Conservation (phyloP, 202 grass and related monocot genomes). For the Panicum hallii region DNA sequence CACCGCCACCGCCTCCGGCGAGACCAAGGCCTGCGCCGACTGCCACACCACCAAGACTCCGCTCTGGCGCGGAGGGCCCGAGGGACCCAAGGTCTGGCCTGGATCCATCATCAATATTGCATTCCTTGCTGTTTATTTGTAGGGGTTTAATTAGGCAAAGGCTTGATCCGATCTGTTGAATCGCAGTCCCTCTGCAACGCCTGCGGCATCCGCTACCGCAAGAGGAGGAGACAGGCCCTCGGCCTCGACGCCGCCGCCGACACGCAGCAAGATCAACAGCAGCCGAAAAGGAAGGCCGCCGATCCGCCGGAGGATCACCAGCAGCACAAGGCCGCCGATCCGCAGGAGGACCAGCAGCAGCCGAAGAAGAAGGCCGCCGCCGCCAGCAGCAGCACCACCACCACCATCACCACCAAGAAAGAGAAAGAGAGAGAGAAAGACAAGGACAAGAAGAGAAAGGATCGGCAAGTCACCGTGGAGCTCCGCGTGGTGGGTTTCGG, state of each 20-base stretch:
- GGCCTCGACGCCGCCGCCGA: slow-evolving; percentile 32
- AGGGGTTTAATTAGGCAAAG: too few relatives aligned
- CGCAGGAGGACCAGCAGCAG: not conserved
- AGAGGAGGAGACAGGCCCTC: slow-evolving; percentile 73
- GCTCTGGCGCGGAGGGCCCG: slow-evolving; percentile 87
- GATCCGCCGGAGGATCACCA: not conserved
- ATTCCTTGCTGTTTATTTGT: not conserved
- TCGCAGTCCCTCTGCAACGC: slow-evolving; percentile 94
- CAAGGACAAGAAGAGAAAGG: not conserved
- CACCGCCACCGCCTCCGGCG: not conserved
- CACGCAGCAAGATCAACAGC: not conserved
- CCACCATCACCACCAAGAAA: not conserved
- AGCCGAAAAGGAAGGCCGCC: not conserved
- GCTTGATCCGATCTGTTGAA: not conserved
- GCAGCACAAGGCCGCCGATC: not conserved
- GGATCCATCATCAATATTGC: too few relatives aligned
- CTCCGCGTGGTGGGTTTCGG: slow-evolving; percentile 52
- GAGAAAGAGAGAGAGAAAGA: not conserved
- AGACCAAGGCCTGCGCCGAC: slow-evolving; percentile 69
- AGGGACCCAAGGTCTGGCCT: slow-evolving; percentile 69
- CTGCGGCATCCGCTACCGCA: slow-evolving; percentile 91
- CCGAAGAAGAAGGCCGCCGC: not conserved
- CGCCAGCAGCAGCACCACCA: not conserved
- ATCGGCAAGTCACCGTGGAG: slow-evolving; percentile 42
- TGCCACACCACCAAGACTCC: slow-evolving; percentile 90